These are phyloP conservation scores for Arthrobotrys conoides DNA, from an alignment of 2,329 filamentous ascomycete genomes.

Conservation along the genomic window DNA sequence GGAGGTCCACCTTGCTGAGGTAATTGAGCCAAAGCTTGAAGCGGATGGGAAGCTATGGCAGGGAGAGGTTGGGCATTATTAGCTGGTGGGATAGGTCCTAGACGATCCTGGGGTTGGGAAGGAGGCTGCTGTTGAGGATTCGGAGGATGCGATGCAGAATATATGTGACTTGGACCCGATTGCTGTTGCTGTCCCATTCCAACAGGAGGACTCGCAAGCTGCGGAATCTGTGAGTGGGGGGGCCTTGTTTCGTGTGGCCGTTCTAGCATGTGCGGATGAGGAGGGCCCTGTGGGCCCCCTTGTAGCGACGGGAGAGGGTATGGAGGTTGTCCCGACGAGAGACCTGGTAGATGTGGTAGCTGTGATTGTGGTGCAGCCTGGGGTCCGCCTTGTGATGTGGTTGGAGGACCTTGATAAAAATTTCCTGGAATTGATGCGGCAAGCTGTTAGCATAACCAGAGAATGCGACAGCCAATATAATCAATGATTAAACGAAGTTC, in stretches of 20 bases:
- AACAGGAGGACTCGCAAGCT: slow-evolving; percentile 50
- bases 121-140: slow-evolving; percentile 38
- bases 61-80: slow-evolving; percentile 40
- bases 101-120: slow-evolving; percentile 33
- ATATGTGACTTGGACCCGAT: slow-evolving; percentile 40
- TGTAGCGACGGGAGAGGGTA: slow-evolving; percentile 53
- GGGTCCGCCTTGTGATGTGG: slow-evolving; percentile 38
- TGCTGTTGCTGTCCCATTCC: slow-evolving; percentile 42
- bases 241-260: slow-evolving; percentile 47
- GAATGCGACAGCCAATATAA: not conserved
- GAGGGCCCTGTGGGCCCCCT: slow-evolving; percentile 40
- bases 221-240: slow-evolving; percentile 51
- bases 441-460: not conserved
- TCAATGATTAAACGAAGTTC: slow-evolving; percentile 7
- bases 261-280: slow-evolving; percentile 49
- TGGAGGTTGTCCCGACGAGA: slow-evolving; percentile 47
- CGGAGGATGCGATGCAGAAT: slow-evolving; percentile 35
- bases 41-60: slow-evolving; percentile 41
- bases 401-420: slow-evolving; percentile 56
- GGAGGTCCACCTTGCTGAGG: slow-evolving; percentile 37
- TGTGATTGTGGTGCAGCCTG: slow-evolving; percentile 41
- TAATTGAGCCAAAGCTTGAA: slow-evolving; percentile 40
- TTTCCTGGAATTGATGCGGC: slow-evolving; percentile 36
- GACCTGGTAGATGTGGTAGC: slow-evolving; percentile 45
- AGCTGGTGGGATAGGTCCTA: slow-evolving; percentile 38